Conservation (phyloP, 129 eudicot genomes). For the Flaveria bidentis region DNA sequence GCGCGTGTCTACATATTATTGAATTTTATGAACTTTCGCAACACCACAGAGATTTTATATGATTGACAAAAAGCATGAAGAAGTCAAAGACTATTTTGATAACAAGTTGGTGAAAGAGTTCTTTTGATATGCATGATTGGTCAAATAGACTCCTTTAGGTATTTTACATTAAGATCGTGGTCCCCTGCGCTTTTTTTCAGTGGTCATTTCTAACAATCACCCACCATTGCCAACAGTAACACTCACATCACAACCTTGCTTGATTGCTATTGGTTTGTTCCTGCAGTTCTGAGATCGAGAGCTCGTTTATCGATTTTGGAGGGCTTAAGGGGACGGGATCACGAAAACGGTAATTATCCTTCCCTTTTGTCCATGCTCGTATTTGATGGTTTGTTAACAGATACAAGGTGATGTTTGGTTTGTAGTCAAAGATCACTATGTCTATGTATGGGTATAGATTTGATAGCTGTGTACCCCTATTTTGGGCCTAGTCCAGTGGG, state of each 20-base stretch:
- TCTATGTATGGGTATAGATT: neutral
- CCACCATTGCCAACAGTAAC: neutral
- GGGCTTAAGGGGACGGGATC: constrained; percentile 49
- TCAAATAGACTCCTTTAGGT: too few species aligned
- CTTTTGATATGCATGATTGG: neutral
- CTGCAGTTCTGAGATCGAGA: constrained; percentile 56
- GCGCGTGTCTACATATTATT: neutral
- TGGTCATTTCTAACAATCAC: neutral
- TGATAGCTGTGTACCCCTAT: neutral
- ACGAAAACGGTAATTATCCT: constrained; percentile 52
- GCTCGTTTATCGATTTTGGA: constrained; percentile 53
- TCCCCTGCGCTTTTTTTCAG: constrained; percentile 17
- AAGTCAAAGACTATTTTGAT: neutral
- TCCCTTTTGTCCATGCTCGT: neutral
- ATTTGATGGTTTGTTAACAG: neutral
- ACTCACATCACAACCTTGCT: neutral
- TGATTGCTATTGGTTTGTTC: constrained; percentile 24
- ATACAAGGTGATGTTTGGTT: neutral
- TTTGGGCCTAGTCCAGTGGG: too few species aligned
- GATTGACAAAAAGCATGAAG: neutral
- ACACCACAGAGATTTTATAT: neutral
- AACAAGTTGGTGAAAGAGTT: neutral
- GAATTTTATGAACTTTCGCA: neutral
- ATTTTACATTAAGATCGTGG: neutral
- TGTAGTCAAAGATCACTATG: neutral